Base-by-base conservation (phyloP, 306 rosid genomes). In the Benincasa hispida region DNA sequence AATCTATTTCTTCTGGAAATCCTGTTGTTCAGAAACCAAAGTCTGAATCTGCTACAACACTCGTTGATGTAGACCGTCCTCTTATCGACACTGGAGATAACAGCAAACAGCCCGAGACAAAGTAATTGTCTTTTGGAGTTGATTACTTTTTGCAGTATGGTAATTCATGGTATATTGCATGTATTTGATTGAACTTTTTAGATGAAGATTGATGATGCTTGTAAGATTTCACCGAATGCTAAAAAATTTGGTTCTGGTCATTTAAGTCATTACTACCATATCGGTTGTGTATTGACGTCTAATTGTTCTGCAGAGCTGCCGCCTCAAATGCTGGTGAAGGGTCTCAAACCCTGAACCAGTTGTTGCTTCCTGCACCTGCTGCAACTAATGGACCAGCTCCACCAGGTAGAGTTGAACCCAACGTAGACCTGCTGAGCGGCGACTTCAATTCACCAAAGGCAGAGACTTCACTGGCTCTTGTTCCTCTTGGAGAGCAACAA, bases 401-500 rank as follows among this genome's bases (percentile, higher is more conserved):
- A 74, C 79, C 83, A 39, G 51, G 78, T 15, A 87, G 69, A 66
- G 85, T 77, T 35, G 88, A 88, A 80, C 91, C 97, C 84, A 89
- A 83, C 78, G 82, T 88, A 81, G 99, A 95, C 85, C 88, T 95
- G 80, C 98, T 95, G 76, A 95, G 99, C 8, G 99, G 99, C 34
- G 91, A 91, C 80, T 95, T 83, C 82, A 86, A 77, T 84, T 92
- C 96, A 75, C 96, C 96, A 2, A 89, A 86, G 82, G 88, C 92
- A 32, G 98, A 89, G n/a, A 79, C 60, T 76, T 89, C 99, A 47
- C 80, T 92, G 86, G 98, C 99, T 78, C 91, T 95, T 76, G 98
- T 95, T 82, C 93, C 97, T 79, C 72, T 95, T 8, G 91, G 88
- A 72, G 91, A 87, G 79, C 94, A 84, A 69, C 90, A 79, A 84